phyloP scores from a whole-genome alignment of 345 rosid species.

The Brassica rapa region DNA sequence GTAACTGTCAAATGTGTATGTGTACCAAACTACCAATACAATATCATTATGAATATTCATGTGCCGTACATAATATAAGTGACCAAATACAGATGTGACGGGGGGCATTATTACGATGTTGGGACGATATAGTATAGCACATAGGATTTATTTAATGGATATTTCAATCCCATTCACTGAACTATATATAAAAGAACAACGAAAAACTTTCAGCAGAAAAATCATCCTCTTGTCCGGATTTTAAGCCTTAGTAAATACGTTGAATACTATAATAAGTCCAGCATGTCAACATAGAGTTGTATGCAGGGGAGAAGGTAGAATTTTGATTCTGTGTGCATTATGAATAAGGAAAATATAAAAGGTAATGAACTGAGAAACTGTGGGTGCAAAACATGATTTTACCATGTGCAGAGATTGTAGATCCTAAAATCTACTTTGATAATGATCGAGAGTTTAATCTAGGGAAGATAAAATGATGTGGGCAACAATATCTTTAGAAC shows the following conservation, averaged over 20 bases:
- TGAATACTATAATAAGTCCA: neutral
- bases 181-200: conserved; percentile 21
- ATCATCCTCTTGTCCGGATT: conserved; percentile 36
- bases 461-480: too few relatives aligned
- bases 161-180: conserved; percentile 23
- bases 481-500: too few relatives aligned
- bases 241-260: conserved; percentile 25
- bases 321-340: neutral
- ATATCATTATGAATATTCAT: conserved; percentile 1
- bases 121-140: conserved; percentile 1
- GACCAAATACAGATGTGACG: conserved; percentile 34
- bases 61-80: conserved; percentile 13
- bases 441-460: too few relatives aligned
- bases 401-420: neutral
- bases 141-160: neutral
- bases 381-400: neutral
- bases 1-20: conserved; percentile 21
- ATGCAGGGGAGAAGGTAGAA: neutral
- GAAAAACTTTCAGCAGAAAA: conserved; percentile 27
- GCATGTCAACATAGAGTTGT: neutral
- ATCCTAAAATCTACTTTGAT: too few relatives aligned
- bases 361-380: neutral
- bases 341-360: neutral
- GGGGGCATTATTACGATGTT: conserved; percentile 17
- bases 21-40: neutral